Evolutionary conservation across 2,329 filamentous ascomycete genomes (phyloP).

Genomic region (Diaporthe sp.): DNA sequence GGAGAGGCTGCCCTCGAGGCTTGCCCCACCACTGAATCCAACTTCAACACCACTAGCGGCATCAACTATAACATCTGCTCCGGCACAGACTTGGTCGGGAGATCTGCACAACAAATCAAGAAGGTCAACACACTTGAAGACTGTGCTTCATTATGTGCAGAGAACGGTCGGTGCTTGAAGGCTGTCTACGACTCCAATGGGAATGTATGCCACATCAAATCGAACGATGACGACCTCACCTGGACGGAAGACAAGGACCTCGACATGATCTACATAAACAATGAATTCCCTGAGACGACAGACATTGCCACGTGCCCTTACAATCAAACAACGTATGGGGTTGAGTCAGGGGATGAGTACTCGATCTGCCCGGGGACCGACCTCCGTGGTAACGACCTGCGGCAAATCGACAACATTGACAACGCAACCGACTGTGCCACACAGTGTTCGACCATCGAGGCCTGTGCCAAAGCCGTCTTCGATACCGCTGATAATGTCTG

Average conservation of each 20-base stretch:
- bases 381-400: neutral
- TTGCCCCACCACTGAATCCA: neutral
- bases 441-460: neutral
- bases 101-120: neutral
- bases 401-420: neutral
- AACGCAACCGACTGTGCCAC: constrained; percentile 2
- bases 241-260: neutral
- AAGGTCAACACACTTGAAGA: neutral
- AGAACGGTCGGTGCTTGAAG: neutral
- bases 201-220: constrained; percentile 17
- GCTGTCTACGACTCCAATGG: constrained; percentile 16
- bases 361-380: constrained; percentile 10
- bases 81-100: neutral
- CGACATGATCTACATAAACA: constrained; percentile 10
- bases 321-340: neutral
- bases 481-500: neutral
- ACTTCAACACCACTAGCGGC: neutral
- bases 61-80: neutral
- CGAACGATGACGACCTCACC: neutral
- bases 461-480: constrained; percentile 14
- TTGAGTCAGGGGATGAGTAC: neutral
- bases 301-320: constrained; percentile 15
- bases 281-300: neutral
- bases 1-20: neutral
- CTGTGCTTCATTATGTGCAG: constrained; percentile 24